Evolutionary conservation across 768 basidiomycete genomes (phyloP), one percentile per base, ranked within the genome.

Genomic region (Suillus clintonianus): DNA sequence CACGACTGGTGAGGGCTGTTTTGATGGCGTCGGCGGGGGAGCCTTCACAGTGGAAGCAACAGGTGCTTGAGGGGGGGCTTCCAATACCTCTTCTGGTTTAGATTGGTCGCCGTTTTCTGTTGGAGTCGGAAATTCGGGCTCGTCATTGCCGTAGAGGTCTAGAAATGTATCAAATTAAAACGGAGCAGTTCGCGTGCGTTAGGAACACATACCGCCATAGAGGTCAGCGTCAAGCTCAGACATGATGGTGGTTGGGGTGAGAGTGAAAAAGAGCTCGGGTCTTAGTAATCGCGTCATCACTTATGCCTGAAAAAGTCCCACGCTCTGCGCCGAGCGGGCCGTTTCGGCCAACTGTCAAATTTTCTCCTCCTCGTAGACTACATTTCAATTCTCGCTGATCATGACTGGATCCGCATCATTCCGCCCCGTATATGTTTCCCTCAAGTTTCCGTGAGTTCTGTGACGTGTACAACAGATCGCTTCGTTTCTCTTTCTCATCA

Each of bases 191-290:
- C 24, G 15, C 56, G 61, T 45, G 27, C 34, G 45, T 30, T 64
- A 10, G 51, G 30, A 45, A 59, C 1, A 27, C 87, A 62, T 73
- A 92, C 94, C 94, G 71, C 92, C 92, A 71, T 95, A 95, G 60
- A 95, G 84, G 76, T 95, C 94, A 78, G 91, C 91, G 76, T 94
- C 91, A 76, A 92, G 89, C 80, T 92, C 91, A 66, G 89, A 87
- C 70, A 61, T 64, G 48, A 68, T 75, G 66, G 74, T 79, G 74
- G 74, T 77, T 64, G 74, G 76, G 74, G 79, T 76, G 67, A 60
- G 66, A 74, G 70, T 67, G 68, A 74, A 45, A 70, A 68, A 76
- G 30, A 63, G 42, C 36, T 17, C 30, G 59, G 39, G 54, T 42
- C 66, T 75, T 76, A 75, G 74, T 75, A 75, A 75, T 71, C 59